phyloP scores from a whole-genome alignment of 495 filamentous ascomycete genomes.

The Penicilliopsis zonata region DNA sequence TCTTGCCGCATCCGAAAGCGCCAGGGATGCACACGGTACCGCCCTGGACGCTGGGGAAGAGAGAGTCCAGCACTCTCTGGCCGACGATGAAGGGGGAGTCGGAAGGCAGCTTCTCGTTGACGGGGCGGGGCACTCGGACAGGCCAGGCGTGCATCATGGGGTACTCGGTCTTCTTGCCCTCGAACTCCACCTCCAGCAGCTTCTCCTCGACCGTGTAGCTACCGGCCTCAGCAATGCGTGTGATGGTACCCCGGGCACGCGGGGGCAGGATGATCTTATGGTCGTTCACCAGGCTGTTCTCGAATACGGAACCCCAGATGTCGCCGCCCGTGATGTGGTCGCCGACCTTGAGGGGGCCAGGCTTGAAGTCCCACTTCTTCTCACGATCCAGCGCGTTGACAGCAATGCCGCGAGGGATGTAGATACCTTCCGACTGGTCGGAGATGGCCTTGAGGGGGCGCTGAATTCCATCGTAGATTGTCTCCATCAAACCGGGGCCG shows the following conservation, averaged over 20 bases:
- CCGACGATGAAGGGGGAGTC: conserved; percentile 88
- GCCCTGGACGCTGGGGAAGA: conserved; percentile 96
- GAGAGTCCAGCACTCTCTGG: conserved; percentile 88
- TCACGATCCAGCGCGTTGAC: conserved; percentile 77
- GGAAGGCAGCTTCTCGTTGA: conserved; percentile 79
- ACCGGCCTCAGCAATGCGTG: conserved; percentile 73
- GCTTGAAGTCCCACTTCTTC: conserved; percentile 93
- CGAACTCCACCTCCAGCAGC: conserved; percentile 91
- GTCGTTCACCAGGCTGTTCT: conserved; percentile 90
- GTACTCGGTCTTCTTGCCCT: conserved; percentile 85
- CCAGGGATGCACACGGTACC: conserved; percentile 97
- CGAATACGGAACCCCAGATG: conserved; percentile 84
- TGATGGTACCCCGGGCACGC: conserved; percentile 82
- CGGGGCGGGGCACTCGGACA: conserved; percentile 89
- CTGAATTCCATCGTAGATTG: conserved; percentile 99
- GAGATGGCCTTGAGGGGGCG: conserved; percentile 81
- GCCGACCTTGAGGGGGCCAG: conserved; percentile 73
- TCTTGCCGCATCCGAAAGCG: conserved; percentile 98
- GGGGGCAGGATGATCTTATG: conserved; percentile 96
- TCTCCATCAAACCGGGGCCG: conserved; percentile 94
- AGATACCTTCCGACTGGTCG: conserved; percentile 68
- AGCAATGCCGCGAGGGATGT: conserved; percentile 92
- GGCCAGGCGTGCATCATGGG: conserved; percentile 99
- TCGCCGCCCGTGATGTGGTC: conserved; percentile 96
- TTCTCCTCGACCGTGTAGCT: conserved; percentile 91